These are phyloP conservation scores for Cardamine resedifolia DNA, from an alignment of 345 rosid genomes.

Conservation along the genomic window DNA sequence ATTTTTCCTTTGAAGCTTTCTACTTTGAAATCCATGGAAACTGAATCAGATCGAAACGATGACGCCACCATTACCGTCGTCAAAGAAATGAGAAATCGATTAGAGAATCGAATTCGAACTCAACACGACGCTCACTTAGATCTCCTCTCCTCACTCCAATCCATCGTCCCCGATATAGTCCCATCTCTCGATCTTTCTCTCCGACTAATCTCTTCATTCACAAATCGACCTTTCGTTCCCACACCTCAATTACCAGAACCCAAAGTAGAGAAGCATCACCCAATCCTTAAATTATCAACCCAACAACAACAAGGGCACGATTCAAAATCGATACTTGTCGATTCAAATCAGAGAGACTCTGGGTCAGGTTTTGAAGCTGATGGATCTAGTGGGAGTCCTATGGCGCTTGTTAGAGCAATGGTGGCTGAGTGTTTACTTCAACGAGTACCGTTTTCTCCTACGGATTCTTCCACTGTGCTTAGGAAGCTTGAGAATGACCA, in stretches of 20 bases:
- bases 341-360: conserved; percentile 29
- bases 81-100: conserved; percentile 60
- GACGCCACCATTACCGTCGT: conserved; percentile 44
- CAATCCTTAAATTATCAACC: conserved; percentile 16
- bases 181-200: conserved; percentile 81
- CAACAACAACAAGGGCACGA: conserved; percentile 24
- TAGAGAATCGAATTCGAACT: conserved; percentile 68
- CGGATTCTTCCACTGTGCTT: conserved; percentile 75
- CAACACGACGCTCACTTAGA: conserved; percentile 61
- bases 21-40: conserved; percentile 36
- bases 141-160: conserved; percentile 68
- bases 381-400: conserved; percentile 58
- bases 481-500: conserved; percentile 92
- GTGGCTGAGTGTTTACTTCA: conserved; percentile 87
- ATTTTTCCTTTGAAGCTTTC: not conserved
- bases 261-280: conserved; percentile 32
- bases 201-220: conserved; percentile 67
- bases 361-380: conserved; percentile 24
- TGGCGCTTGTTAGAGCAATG: conserved; percentile 71
- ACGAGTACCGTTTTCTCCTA: conserved; percentile 71
- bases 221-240: conserved; percentile 59
- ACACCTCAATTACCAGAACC: conserved; percentile 70
- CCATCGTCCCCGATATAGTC: conserved; percentile 61
- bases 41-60: conserved; percentile 42
- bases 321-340: conserved; percentile 26